Evolutionary conservation across 306 rosid species (phyloP).

Genomic region (Castanea sativa): DNA sequence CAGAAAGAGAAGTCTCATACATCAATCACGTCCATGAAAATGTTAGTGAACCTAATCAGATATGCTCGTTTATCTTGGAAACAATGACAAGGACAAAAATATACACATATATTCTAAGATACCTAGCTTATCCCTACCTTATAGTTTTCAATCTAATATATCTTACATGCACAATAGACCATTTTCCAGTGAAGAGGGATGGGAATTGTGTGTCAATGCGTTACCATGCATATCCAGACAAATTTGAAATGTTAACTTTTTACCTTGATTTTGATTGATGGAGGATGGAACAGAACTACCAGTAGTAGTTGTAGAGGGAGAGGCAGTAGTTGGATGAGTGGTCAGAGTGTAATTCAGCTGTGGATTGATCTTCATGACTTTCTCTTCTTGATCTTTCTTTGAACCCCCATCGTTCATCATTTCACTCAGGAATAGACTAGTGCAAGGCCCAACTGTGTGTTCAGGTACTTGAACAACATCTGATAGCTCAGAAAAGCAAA

Average conservation of each 20-base stretch:
- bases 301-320: constrained; percentile 17
- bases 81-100: not conserved
- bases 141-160: too few species aligned
- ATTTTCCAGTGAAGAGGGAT: not conserved
- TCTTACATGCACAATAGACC: not conserved
- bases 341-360: constrained; percentile 39
- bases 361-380: constrained; percentile 28
- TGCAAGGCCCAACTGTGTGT: constrained; percentile 45
- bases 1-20: not conserved
- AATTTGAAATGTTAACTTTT: not conserved
- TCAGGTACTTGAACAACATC: constrained; percentile 38
- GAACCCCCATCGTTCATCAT: constrained; percentile 47
- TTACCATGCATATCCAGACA: constrained; percentile 12
- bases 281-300: constrained; percentile 41
- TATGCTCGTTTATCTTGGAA: not conserved
- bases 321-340: constrained; percentile 17
- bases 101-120: not conserved
- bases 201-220: not conserved
- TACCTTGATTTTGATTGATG: constrained; percentile 58
- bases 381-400: constrained; percentile 43
- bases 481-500: constrained; percentile 70
- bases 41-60: not conserved
- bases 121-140: not conserved
- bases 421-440: constrained; percentile 65
- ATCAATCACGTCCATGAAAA: not conserved